Conservation (phyloP, 2,329 filamentous ascomycete genomes). For the Hyphodiscus sp. region DNA sequence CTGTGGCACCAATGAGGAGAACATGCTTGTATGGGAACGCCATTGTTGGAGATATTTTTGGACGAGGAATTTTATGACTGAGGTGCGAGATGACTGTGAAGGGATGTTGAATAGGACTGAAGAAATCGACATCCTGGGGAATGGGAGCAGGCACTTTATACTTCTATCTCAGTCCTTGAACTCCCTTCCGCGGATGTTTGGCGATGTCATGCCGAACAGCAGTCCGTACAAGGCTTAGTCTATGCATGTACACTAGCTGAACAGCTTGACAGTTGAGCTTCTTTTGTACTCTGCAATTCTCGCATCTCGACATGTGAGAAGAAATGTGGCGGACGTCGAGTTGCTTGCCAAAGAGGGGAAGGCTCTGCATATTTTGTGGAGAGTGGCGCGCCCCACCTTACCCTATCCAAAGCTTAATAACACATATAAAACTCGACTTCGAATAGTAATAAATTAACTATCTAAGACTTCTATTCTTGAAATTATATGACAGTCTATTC, state of each 20-base stretch:
- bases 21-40: conserved; percentile 48
- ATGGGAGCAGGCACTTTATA: background rate
- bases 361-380: too few species aligned
- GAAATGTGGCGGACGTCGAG: too few species aligned
- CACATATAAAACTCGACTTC: too few species aligned
- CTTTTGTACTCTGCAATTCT: too few species aligned
- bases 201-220: background rate
- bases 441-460: too few species aligned
- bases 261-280: too few species aligned
- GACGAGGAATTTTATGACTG: background rate
- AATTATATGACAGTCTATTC: too few species aligned
- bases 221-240: background rate
- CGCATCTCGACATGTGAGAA: too few species aligned
- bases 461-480: too few species aligned
- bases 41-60: conserved; percentile 31
- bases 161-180: background rate
- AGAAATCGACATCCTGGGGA: background rate
- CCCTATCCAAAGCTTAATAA: too few species aligned
- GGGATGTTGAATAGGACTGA: background rate
- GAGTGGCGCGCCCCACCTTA: too few species aligned
- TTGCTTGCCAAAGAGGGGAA: too few species aligned
- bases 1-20: conserved; percentile 48
- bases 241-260: background rate
- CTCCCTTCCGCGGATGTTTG: background rate
- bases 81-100: background rate